Conservation (phyloP, 805 yeast species). For the Candida quercuum region DNA sequence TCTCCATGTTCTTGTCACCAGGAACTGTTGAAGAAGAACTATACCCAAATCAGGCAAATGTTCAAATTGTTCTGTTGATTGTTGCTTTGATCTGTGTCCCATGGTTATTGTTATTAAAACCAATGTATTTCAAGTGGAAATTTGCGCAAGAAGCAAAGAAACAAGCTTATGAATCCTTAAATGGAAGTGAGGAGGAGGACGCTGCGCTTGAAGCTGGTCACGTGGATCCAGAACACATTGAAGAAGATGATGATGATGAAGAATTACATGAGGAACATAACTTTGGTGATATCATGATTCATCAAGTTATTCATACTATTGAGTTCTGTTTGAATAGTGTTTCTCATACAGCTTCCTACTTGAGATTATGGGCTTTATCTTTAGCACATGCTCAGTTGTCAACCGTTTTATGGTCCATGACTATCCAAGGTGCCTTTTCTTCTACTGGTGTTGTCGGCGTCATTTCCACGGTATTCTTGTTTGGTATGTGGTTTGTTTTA, state of each 20-base stretch:
- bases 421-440: conserved; percentile 70
- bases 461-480: conserved; percentile 65
- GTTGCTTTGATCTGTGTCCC: conserved; percentile 89
- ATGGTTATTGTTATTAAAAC: conserved; percentile 84
- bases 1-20: conserved; percentile 92
- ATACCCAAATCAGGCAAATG: conserved; percentile 70
- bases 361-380: conserved; percentile 96
- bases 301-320: conserved; percentile 96
- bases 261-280: conserved; percentile 51
- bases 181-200: conserved; percentile 39
- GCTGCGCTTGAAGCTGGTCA: conserved; percentile 52
- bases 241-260: conserved; percentile 33
- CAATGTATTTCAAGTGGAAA: conserved; percentile 61
- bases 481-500: conserved; percentile 91
- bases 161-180: conserved; percentile 23
- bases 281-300: conserved; percentile 94
- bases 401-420: conserved; percentile 93
- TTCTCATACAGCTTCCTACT: conserved; percentile 95
- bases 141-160: conserved; percentile 23
- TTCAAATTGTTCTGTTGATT: conserved; percentile 67
- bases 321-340: conserved; percentile 97
- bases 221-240: conserved; percentile 38
- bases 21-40: conserved; percentile 80
- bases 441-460: conserved; percentile 60
- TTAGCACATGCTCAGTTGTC: conserved; percentile 97